Percentiles rank a stretch among this genome's conserved stretches.
Evolutionary conservation across 164 flowering plant genomes (phyloP).

Genomic region (Stephania japonica): DNA sequence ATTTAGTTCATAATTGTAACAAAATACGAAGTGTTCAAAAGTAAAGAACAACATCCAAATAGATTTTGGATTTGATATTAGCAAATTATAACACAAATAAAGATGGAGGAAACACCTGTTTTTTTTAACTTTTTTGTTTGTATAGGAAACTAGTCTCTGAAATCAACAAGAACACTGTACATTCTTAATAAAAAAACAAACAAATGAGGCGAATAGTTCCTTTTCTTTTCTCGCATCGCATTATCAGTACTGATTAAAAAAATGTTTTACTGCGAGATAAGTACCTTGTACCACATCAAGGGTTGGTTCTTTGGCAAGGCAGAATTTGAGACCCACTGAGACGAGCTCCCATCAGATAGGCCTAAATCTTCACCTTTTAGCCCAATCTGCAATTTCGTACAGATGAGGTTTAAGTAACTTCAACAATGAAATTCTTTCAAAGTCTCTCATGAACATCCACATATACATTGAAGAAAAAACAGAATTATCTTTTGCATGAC

Average conservation of each 20-base stretch:
- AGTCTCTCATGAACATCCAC: not conserved
- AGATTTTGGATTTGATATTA: too few relatives aligned
- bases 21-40: too few relatives aligned
- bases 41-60: too few relatives aligned
- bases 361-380: slow-evolving; percentile 77
- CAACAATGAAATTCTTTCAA: not conserved
- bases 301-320: slow-evolving; percentile 67
- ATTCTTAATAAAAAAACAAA: too few relatives aligned
- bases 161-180: too few relatives aligned
- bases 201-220: not conserved
- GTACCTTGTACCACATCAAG: slow-evolving; percentile 89
- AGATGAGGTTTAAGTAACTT: not conserved
- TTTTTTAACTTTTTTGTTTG: too few relatives aligned
- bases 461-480: not conserved
- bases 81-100: too few relatives aligned
- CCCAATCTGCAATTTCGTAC: slow-evolving; percentile 54
- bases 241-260: too few relatives aligned
- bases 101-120: too few relatives aligned
- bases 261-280: not conserved
- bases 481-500: not conserved
- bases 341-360: slow-evolving; percentile 55
- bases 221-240: not conserved
- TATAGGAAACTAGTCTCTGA: too few relatives aligned
- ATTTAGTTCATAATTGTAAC: too few relatives aligned
- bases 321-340: slow-evolving; percentile 57